These are phyloP conservation scores for Wickerhamiella nectarea DNA, from an alignment of 805 yeast species.

Conservation along the genomic window DNA sequence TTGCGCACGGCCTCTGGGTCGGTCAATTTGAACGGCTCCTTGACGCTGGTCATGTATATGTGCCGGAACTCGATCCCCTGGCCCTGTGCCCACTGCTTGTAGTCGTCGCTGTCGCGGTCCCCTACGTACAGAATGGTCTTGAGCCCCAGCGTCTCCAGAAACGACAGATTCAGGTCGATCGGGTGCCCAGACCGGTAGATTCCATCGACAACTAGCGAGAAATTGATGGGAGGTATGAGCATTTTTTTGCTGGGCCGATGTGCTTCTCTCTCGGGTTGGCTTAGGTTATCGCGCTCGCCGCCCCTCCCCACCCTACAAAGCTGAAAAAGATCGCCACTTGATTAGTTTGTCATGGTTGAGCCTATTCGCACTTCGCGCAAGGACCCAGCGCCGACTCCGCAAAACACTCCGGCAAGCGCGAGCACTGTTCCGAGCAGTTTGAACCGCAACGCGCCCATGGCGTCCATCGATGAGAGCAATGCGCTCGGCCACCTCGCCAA, in stretches of 20 bases:
- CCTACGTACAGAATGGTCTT: conserved; percentile 65
- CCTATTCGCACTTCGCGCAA: conserved; percentile 67
- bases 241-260: conserved; percentile 8
- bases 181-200: conserved; percentile 92
- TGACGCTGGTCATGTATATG: conserved; percentile 56
- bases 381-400: conserved; percentile 94
- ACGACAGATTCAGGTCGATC: conserved; percentile 71
- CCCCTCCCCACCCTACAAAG: neutral
- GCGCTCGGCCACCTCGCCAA: conserved; percentile 30
- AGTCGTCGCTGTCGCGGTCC: conserved; percentile 45
- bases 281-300: neutral
- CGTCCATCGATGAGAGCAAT: conserved; percentile 58
- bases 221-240: conserved; percentile 80
- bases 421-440: conserved; percentile 36
- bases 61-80: conserved; percentile 43
- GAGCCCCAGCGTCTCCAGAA: conserved; percentile 51
- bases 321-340: neutral
- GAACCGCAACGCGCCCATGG: conserved; percentile 30
- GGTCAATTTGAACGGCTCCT: conserved; percentile 54
- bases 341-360: conserved; percentile 46
- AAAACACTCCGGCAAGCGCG: conserved; percentile 89
- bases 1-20: conserved; percentile 42
- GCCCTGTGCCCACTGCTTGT: conserved; percentile 50
- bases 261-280: too few relatives aligned
- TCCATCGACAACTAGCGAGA: conserved; percentile 74